Evolutionary conservation across 306 rosid species (phyloP).

Genomic region (Psophocarpus tetragonolobus): DNA sequence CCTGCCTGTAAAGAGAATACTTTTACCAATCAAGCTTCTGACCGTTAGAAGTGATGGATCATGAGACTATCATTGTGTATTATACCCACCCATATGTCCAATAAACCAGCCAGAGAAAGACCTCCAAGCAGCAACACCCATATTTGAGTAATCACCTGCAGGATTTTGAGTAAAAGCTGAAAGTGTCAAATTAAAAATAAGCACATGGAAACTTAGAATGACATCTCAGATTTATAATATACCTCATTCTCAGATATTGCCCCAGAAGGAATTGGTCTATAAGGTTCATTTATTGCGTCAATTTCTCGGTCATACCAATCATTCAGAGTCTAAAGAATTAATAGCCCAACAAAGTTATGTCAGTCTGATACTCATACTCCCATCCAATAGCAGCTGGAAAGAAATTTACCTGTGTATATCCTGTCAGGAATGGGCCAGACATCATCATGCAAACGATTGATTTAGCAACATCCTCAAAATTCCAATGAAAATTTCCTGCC

Average conservation of each 20-base stretch:
- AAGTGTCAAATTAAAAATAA: neutral
- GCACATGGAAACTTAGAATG: neutral
- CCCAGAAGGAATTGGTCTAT: slow-evolving; percentile 98
- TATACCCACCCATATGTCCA: slow-evolving; percentile 91
- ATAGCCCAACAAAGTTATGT: slow-evolving; percentile 11
- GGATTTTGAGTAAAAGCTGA: slow-evolving; percentile 17
- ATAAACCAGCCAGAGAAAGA: slow-evolving; percentile 68
- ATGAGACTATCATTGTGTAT: neutral
- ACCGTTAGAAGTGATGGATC: slow-evolving; percentile 3
- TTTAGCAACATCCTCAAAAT: slow-evolving; percentile 81
- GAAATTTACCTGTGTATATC: slow-evolving; percentile 80
- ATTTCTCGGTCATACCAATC: slow-evolving; percentile 99
- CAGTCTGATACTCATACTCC: slow-evolving; percentile 22
- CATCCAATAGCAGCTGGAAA: slow-evolving; percentile 1
- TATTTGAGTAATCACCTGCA: slow-evolving; percentile 90
- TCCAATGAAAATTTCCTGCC: slow-evolving; percentile 95
- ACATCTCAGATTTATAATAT: slow-evolving; percentile 3
- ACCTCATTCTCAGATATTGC: slow-evolving; percentile 95
- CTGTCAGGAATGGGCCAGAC: slow-evolving; percentile 96
- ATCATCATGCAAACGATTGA: slow-evolving; percentile 86
- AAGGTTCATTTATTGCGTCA: slow-evolving; percentile 97
- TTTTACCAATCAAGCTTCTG: slow-evolving; percentile 33
- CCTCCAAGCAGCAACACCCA: slow-evolving; percentile 97
- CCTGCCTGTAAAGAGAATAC: slow-evolving; percentile 69
- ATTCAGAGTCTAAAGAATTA: slow-evolving; percentile 67